Conservation (phyloP, 768 basidiomycete species). For the Naganishia onofrii region DNA sequence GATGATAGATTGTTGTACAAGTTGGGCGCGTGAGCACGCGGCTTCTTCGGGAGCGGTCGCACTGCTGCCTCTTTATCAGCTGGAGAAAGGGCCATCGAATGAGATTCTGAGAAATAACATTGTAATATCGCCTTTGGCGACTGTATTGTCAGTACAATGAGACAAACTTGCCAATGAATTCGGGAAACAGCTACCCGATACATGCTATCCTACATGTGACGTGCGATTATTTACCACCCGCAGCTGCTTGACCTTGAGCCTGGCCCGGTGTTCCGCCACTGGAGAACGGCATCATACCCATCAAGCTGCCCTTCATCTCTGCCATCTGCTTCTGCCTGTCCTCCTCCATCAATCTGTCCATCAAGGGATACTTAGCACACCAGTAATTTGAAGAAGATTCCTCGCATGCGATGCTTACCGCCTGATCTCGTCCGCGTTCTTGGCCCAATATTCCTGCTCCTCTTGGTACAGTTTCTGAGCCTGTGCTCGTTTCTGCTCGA, state of each 20-base stretch:
- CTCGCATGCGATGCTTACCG: conserved; percentile 36
- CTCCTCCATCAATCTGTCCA: conserved; percentile 49
- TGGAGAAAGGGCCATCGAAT: too few relatives aligned
- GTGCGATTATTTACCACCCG: not conserved
- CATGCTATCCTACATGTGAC: not conserved
- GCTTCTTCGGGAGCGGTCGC: too few relatives aligned
- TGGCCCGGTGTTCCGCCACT: not conserved
- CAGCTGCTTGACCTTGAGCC: not conserved
- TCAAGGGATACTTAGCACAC: not conserved
- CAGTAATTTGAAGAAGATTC: not conserved
- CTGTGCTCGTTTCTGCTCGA: conserved; percentile 50
- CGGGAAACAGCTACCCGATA: not conserved
- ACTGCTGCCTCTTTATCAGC: too few relatives aligned
- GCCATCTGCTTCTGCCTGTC: conserved; percentile 51
- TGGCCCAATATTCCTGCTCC: conserved; percentile 51
- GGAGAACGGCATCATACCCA: conserved; percentile 32
- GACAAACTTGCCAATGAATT: too few relatives aligned
- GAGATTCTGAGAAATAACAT: too few relatives aligned
- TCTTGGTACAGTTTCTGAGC: conserved; percentile 50
- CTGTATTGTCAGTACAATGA: too few relatives aligned
- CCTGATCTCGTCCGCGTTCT: conserved; percentile 51
- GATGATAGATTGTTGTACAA: too few relatives aligned
- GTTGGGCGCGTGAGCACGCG: too few relatives aligned
- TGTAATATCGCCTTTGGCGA: too few relatives aligned
- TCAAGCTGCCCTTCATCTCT: conserved; percentile 49